phyloP scores from a whole-genome alignment of 805 yeast genomes.

The Starmerella sirachaensis region DNA sequence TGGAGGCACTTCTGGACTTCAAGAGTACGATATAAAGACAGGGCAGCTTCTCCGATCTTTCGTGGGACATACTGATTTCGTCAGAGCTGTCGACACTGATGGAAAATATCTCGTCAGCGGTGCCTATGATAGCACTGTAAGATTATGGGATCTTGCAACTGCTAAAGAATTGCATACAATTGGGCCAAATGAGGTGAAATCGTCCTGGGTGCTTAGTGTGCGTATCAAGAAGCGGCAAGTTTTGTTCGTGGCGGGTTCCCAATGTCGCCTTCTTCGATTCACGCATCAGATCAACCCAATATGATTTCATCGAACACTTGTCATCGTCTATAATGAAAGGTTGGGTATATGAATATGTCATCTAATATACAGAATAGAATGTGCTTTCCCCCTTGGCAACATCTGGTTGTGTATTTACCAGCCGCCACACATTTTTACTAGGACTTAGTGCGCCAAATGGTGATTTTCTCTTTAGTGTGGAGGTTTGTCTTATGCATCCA shows the following conservation, averaged over 20 bases:
- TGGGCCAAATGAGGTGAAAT: slow-evolving; percentile 7
- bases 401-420: too few relatives aligned
- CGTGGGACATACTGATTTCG: slow-evolving; percentile 71
- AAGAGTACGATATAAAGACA: not conserved
- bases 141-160: slow-evolving; percentile 28
- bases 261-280: slow-evolving; percentile 1
- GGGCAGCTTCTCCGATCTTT: not conserved
- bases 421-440: not conserved
- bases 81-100: slow-evolving; percentile 67
- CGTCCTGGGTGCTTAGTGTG: slow-evolving; percentile 6
- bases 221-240: slow-evolving; percentile 1
- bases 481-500: slow-evolving; percentile 22
- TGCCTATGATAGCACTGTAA: slow-evolving; percentile 35
- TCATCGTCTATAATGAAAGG: too few relatives aligned
- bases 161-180: slow-evolving; percentile 18
- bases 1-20: not conserved
- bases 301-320: too few relatives aligned
- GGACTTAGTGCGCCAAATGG: slow-evolving; percentile 7
- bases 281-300: too few relatives aligned
- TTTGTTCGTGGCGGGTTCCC: slow-evolving; percentile 1
- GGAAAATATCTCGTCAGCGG: slow-evolving; percentile 68
- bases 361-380: too few relatives aligned
- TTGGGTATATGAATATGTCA: too few relatives aligned
- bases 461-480: slow-evolving; percentile 15
- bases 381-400: too few relatives aligned